Evolutionary conservation across 805 yeast species (phyloP).

Genomic region (Saccharomyces mikatae): DNA sequence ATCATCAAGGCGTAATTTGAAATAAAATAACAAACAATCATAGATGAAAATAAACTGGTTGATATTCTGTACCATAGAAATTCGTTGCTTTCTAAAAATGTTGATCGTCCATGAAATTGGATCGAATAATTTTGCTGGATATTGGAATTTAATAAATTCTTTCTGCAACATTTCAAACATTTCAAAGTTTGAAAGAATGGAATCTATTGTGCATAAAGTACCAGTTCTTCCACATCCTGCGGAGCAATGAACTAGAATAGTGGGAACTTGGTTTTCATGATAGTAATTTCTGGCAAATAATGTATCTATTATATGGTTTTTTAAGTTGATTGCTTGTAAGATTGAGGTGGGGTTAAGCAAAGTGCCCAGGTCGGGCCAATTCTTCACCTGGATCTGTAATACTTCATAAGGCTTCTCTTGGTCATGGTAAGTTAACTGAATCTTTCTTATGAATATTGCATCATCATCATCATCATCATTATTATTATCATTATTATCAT

Average conservation of each 20-base stretch:
- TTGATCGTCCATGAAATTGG: constrained; percentile 56
- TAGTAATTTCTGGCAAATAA: constrained; percentile 10
- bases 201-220: constrained; percentile 68
- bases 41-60: constrained; percentile 70
- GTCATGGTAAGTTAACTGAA: constrained; percentile 34
- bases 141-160: constrained; percentile 8
- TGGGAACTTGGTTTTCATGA: constrained; percentile 32
- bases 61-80: constrained; percentile 78
- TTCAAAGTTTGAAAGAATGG: constrained; percentile 36
- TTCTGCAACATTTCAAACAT: constrained; percentile 16
- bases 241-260: constrained; percentile 79
- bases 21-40: constrained; percentile 40
- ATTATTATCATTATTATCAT: constrained; percentile 11
- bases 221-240: constrained; percentile 98
- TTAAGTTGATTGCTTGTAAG: constrained; percentile 43
- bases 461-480: constrained; percentile 17
- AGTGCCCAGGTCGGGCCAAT: constrained; percentile 82
- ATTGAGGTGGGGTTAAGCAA: constrained; percentile 50
- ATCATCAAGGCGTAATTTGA: constrained; percentile 14
- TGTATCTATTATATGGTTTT: constrained; percentile 35
- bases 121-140: constrained; percentile 32
- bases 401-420: constrained; percentile 36
- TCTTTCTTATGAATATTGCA: constrained; percentile 26
- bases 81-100: constrained; percentile 61
- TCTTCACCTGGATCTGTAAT: constrained; percentile 64